phyloP scores from a whole-genome alignment of 805 yeast species.

The Groenewaldozyma tartarivorans region DNA sequence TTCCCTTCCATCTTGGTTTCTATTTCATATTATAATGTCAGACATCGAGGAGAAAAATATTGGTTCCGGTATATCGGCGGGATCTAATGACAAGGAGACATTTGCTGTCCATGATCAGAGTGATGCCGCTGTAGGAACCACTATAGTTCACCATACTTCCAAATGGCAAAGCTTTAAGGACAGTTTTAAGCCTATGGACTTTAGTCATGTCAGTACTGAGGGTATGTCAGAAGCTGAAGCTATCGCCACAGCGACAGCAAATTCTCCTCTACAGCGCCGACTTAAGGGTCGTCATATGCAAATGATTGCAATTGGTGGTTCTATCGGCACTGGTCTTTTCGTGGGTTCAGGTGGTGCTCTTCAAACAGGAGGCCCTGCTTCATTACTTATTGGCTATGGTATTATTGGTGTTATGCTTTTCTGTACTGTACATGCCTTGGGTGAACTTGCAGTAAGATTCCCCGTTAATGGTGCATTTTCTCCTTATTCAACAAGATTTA shows the following conservation, averaged over 20 bases:
- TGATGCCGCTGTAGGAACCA: too few relatives aligned
- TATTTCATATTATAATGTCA: too few relatives aligned
- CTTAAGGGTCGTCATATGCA: conserved; percentile 30
- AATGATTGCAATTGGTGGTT: conserved; percentile 77
- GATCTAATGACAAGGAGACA: too few relatives aligned
- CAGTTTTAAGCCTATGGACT: conserved; percentile 34
- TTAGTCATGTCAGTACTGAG: conserved; percentile 25
- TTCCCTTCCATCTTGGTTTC: too few relatives aligned
- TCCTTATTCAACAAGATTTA: conserved; percentile 45
- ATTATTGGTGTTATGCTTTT: conserved; percentile 56
- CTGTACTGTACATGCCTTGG: conserved; percentile 55
- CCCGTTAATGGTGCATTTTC: conserved; percentile 51
- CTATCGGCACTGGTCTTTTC: conserved; percentile 70
- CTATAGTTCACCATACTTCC: too few relatives aligned
- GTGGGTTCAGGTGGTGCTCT: conserved; percentile 44
- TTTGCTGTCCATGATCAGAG: too few relatives aligned
- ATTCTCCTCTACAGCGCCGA: conserved; percentile 45
- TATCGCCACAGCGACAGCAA: conserved; percentile 34
- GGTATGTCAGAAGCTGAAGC: conserved; percentile 28
- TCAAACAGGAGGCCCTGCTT: conserved; percentile 43
- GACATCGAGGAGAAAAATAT: too few relatives aligned
- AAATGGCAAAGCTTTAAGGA: conserved; percentile 30
- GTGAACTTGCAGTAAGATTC: conserved; percentile 59
- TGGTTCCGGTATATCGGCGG: too few relatives aligned
- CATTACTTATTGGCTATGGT: conserved; percentile 48